Evolutionary conservation across 2,329 filamentous ascomycete genomes (phyloP), one percentile per base, ranked within the genome.

Genomic region (Nemania abortiva): DNA sequence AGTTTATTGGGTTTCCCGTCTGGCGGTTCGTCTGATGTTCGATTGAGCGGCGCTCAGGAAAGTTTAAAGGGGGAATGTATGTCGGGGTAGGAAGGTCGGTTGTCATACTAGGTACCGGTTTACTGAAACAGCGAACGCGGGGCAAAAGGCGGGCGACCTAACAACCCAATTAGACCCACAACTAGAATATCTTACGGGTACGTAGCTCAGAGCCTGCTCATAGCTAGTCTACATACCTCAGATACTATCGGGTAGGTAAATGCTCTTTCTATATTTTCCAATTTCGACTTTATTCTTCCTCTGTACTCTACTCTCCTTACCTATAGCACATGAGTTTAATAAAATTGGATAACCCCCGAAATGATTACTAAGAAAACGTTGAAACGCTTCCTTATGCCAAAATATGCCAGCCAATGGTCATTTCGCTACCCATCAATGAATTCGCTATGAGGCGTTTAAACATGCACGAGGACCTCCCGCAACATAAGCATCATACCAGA

Each of bases 91-190:
- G 29, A 37, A 34, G 7, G 52, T 55, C 9, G 11, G 1, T 6
- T 37, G 57, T 50, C 45, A 60, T 60, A 22, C 42, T n/a, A 55
- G 27, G 27, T 34, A 20, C 29, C 18, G 34, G 15, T 11, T n/a
- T 39, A 27, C 20, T 37, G 34, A 37, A 37, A 37, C 34, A 37
- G 7, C 34, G 34, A 37, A 11, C 34, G 34, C 34, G 34, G 34
- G 34, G 34, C 34, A 37, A 37, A 37, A 37, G 34, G 34, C 34
- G 34, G 34, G 34, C 34, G 34, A 37, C 6, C 34, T 11, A 37
- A 37, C 34, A 6, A 37, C 34, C 34, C 34, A 37, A 37, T 37
- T 7, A 37, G 34, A 37, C 34, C 34, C 34, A 37, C 34, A 37
- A 5, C 24, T 27, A 27, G 1, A 37, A 37, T 7, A 37, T 2